Evolutionary conservation across 1,139 yeast genomes (phyloP).

Genomic region (Lodderomyces pseudojiufengensis): DNA sequence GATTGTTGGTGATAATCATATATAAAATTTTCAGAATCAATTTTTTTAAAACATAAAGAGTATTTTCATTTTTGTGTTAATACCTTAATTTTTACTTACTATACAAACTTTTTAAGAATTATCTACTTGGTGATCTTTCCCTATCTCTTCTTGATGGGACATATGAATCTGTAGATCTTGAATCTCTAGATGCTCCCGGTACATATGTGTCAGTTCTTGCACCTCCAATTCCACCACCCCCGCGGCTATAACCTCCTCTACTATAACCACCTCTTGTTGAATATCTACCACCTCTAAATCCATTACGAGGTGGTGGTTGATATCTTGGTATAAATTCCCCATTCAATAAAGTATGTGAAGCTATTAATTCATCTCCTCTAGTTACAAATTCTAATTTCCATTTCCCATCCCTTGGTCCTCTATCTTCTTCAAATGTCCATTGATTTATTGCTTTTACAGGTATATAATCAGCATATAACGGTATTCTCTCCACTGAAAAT

Average conservation of each 20-base stretch:
- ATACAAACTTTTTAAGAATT: neutral
- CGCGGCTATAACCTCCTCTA: conserved; percentile 7
- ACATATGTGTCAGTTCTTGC: conserved; percentile 9
- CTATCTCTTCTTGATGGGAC: conserved; percentile 16
- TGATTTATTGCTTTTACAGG: conserved; percentile 44
- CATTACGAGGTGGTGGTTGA: conserved; percentile 12
- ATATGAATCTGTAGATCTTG: conserved; percentile 20
- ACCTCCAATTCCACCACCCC: conserved; percentile 5
- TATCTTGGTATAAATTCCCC: conserved; percentile 27
- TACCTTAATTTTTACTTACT: no score
- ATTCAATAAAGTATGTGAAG: conserved; percentile 39
- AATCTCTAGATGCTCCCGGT: conserved; percentile 15
- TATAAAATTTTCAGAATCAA: no score
- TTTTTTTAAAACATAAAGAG: no score
- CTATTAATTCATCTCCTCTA: conserved; percentile 29
- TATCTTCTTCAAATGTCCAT: conserved; percentile 47
- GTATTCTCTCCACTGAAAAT: conserved; percentile 21
- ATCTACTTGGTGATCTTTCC: conserved; percentile 12
- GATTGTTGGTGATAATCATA: conserved; percentile 4
- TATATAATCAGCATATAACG: conserved; percentile 39
- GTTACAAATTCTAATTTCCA: conserved; percentile 39
- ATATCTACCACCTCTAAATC: conserved; percentile 10
- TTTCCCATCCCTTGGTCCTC: conserved; percentile 41
- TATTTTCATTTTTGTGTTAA: no score
- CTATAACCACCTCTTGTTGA: conserved; percentile 6